Conservation (phyloP, 2,329 filamentous ascomycete genomes). For the Talaromyces sp. region DNA sequence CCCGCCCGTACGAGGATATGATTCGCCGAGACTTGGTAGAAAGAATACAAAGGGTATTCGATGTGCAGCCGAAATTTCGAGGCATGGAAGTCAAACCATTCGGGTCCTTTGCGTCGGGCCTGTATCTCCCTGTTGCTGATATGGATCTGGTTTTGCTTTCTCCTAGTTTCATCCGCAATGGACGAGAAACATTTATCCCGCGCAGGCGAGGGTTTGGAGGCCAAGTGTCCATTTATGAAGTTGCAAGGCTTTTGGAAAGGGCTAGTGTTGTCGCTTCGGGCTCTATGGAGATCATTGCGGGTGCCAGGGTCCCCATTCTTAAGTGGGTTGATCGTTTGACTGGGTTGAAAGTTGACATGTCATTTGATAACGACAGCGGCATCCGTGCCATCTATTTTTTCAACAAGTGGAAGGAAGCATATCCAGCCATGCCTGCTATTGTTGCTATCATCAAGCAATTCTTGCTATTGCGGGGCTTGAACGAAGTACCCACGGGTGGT, state of each 20-base stretch:
- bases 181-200: conserved; percentile 48
- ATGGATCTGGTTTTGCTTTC: conserved; percentile 88
- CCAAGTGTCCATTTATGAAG: conserved; percentile 50
- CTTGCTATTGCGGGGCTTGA: conserved; percentile 79
- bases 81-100: conserved; percentile 69
- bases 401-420: conserved; percentile 69
- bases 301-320: conserved; percentile 83
- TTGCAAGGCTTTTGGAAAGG: conserved; percentile 38
- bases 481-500: conserved; percentile 86
- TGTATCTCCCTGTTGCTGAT: conserved; percentile 75
- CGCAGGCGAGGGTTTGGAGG: conserved; percentile 31
- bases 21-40: conserved; percentile 70
- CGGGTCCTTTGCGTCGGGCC: conserved; percentile 87
- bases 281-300: conserved; percentile 63
- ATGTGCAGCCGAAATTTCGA: conserved; percentile 45
- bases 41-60: conserved; percentile 60
- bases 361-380: conserved; percentile 87
- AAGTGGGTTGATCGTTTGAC: conserved; percentile 81
- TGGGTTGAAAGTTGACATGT: conserved; percentile 81
- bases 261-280: conserved; percentile 52
- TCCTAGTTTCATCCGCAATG: conserved; percentile 53
- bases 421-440: conserved; percentile 79
- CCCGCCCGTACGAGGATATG: conserved; percentile 68
- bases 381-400: conserved; percentile 78
- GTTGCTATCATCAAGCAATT: conserved; percentile 92